phyloP scores from a whole-genome alignment of 371 early-diverging fungal genomes.

The Dentiscutata heterogama region DNA sequence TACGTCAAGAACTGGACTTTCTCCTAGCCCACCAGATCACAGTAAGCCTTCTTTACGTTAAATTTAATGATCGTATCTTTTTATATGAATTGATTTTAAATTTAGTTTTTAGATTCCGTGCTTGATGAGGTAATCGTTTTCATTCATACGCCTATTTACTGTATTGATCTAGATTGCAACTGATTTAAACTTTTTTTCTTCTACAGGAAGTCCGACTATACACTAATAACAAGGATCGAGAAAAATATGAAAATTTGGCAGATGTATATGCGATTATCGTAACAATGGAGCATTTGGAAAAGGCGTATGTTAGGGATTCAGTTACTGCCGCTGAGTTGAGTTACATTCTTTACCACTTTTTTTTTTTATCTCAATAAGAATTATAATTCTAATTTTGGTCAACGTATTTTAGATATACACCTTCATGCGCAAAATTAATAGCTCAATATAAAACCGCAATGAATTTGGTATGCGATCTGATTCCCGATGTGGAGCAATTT shows the following conservation, averaged over 20 bases:
- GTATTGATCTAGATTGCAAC: not conserved
- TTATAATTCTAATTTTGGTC: not conserved
- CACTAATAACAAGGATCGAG: constrained; percentile 85
- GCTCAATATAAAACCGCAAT: constrained; percentile 93
- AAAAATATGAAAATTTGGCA: constrained; percentile 92
- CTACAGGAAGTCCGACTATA: constrained; percentile 77
- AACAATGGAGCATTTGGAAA: constrained; percentile 90
- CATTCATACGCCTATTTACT: not conserved
- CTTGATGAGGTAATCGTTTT: constrained; percentile 18
- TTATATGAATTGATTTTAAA: not conserved
- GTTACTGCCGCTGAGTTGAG: constrained; percentile 82
- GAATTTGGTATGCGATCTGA: constrained; percentile 76
- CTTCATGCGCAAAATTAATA: constrained; percentile 89
- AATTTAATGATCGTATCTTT: not conserved
- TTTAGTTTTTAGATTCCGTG: not conserved
- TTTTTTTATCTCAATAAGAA: not conserved
- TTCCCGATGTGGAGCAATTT: constrained; percentile 80
- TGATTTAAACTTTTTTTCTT: constrained; percentile 6
- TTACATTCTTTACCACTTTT: not conserved
- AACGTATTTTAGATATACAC: constrained; percentile 76
- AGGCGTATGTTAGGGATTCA: constrained; percentile 92
- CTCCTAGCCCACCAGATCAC: not conserved
- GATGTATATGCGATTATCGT: constrained; percentile 93
- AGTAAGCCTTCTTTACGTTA: constrained; percentile 10
- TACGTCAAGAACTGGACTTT: not conserved